A percentile compares a stretch with the other conserved stretches of the same genome.
Conservation (phyloP, 306 rosid species). For the Arachis stenosperma region DNA sequence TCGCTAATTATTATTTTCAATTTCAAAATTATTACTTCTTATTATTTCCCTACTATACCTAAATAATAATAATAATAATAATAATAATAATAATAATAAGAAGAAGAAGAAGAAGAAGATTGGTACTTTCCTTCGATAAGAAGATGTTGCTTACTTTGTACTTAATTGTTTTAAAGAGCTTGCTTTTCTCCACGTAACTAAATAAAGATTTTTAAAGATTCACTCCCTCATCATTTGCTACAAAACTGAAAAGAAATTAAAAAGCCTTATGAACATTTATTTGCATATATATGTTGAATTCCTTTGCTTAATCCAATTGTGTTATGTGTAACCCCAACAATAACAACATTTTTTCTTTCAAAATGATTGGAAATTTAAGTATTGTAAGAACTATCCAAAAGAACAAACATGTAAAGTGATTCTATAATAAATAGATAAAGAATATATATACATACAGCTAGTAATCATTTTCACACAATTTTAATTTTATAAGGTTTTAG, state of each 20-base stretch:
- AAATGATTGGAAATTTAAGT: no score
- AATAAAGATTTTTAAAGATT: conserved; percentile 37
- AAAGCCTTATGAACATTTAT: neutral
- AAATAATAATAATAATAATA: no score
- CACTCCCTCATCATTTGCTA: neutral
- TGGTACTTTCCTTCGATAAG: conserved; percentile 64
- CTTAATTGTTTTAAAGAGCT: conserved; percentile 35
- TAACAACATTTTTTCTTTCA: no score
- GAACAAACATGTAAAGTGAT: neutral
- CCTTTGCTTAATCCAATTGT: conserved; percentile 23
- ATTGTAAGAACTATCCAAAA: neutral
- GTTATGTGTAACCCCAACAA: neutral
- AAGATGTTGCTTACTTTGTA: conserved; percentile 48
- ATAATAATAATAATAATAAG: no score
- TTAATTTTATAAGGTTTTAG: no score
- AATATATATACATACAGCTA: no score
- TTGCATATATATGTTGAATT: conserved; percentile 19
- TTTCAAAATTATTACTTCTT: no score
- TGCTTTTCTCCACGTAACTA: conserved; percentile 21
- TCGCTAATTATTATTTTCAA: no score
- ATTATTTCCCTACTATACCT: no score
- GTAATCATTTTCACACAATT: no score
- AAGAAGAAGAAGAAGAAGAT: neutral
- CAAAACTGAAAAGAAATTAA: conserved; percentile 37
- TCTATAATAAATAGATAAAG: no score